Base-by-base conservation (phyloP, 441 rosid species). In the Corymbia calophylla region DNA sequence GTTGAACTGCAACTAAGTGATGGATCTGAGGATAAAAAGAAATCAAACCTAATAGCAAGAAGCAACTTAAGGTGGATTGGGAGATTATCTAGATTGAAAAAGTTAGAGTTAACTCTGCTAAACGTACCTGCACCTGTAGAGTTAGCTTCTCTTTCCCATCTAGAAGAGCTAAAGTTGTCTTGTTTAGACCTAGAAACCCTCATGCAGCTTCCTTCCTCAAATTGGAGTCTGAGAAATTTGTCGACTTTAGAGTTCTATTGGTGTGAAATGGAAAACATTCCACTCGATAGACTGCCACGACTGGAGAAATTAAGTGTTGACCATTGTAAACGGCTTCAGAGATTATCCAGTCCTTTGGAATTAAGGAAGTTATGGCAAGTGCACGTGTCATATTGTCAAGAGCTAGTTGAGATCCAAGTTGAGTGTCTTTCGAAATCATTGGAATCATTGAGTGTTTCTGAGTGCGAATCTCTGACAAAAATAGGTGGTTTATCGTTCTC, bases 391-490 rank as follows among this genome's bases (percentile, higher is more conserved):
- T 21, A 2, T 56, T 56, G 60, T 56, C 4, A 0, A 55, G 29
- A 9, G 4, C 60, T 56, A 56, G 2, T 21, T 56, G 11, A 56
- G 25, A 56, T 21, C 0, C 11, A 8, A 8, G 10, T 56, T 56
- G 21, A 2, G 56, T 0, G 2, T 8, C 5, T 56, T 56, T 21
- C 2, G 0, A 1, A 21, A 4, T 19, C 10, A 9, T 56, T 56
- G 60, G 60, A 56, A 2, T 3, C 2, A 27, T 21, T 56, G 27
- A 19, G 0, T 0, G 0, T 56, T 0, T 1, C 0, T 56, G 1
- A 23, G 0, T 56, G 60, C 1, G 0, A 8, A 56, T 56, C 29
- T 21, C 29, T 55, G 0, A 23, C 60, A 56, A 56, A 0, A 56
- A 56, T 56, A 8, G 2, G 25, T 21, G 4, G 12, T 0, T 21